phyloP scores from a whole-genome alignment of 73 alveolate genomes.

The Paramecium sonneborni region DNA sequence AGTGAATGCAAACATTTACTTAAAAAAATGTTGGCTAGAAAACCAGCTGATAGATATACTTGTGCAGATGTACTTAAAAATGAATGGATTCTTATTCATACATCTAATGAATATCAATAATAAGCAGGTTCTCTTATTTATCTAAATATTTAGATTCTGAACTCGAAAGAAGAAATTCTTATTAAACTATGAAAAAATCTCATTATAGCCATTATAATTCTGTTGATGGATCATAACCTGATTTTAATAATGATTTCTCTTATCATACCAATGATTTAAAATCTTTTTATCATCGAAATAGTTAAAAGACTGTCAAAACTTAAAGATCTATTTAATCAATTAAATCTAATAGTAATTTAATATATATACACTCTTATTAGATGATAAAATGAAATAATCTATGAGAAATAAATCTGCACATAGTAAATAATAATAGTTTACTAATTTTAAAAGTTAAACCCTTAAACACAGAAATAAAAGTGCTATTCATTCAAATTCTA shows the following conservation, averaged over 20 bases:
- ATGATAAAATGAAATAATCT: conserved; percentile 39
- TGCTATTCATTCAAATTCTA: background rate
- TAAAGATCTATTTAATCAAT: conserved; percentile 17
- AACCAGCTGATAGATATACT: conserved; percentile 58
- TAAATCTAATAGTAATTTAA: conserved; percentile 1
- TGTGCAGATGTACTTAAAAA: conserved; percentile 50
- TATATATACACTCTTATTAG: background rate
- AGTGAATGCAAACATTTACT: conserved; percentile 46
- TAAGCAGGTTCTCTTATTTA: background rate
- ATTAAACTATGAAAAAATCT: conserved; percentile 3
- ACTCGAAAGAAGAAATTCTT: conserved; percentile 5
- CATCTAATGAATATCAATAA: background rate
- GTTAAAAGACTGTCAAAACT: conserved; percentile 38
- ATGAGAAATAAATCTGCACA: conserved; percentile 42
- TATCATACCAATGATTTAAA: conserved; percentile 54
- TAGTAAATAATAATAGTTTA: background rate
- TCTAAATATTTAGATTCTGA: background rate
- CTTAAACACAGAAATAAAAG: background rate
- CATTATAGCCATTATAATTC: conserved; percentile 51
- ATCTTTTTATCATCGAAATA: conserved; percentile 10
- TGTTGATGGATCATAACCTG: conserved; percentile 39
- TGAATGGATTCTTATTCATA: conserved; percentile 58
- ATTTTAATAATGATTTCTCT: conserved; percentile 30
- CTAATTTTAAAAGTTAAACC: conserved; percentile 30
- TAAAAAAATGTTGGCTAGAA: conserved; percentile 61